Evolutionary conservation across 176 grass and related monocot genomes (phyloP), one percentile per base, ranked within the genome.

Genomic region (Triticum dicoccoides): DNA sequence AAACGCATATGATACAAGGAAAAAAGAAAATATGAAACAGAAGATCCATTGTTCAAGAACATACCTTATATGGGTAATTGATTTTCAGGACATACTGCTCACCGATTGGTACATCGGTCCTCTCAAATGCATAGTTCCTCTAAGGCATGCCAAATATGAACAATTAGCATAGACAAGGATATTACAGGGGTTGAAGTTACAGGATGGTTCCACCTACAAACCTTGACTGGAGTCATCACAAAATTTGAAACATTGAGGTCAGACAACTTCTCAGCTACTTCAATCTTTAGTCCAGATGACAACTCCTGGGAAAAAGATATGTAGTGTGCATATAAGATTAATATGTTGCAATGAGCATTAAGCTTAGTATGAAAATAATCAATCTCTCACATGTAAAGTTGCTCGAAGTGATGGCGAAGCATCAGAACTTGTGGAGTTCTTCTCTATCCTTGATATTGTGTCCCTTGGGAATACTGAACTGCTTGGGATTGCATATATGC

Each of bases 1-100:
- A 78, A 86, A 87, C 39, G 61, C 35, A 54, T 37, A 29, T 30
- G 11, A 51, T 29, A 66, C 68, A 86, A 70, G 66, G 32, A 32
- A 65, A 38, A 5, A 70, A 38, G 30, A 17, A 65, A 8, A 73
- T 61, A 20, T 49, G 45, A 89, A 18, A 61, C 27, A 79, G 80
- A 86, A 88, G 18, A 65, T 11, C 32, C 59, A 78, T 42, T 58
- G 14, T 62, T 6, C 81, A 69, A 83, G 51, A 51, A 67, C 23
- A 76, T 77, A 98, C 96, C 93, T 95, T 94, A 80, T 90, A 99
- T 63, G 94, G 92, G 30, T 99, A 99, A 84, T 91, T 99, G 65
- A 99, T 91, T 91, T 99, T 99, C 81, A 99, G 80, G 88, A 96
- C 97, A 88, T 99, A 96, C 44, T 94, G 97, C 77, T 99, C 94